phyloP scores from a whole-genome alignment of 805 yeast genomes.

The Saccharomycopsis javanensis region DNA sequence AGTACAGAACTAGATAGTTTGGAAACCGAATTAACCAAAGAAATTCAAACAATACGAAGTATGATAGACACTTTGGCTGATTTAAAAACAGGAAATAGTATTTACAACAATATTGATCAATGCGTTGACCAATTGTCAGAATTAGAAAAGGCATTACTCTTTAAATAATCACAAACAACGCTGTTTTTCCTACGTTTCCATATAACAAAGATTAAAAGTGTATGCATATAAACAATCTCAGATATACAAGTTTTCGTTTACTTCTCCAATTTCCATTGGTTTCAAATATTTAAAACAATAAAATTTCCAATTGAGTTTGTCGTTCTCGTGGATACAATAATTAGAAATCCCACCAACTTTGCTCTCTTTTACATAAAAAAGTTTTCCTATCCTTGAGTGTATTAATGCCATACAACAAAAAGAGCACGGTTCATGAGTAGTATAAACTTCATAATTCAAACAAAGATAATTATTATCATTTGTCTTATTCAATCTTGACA shows the following conservation, averaged over 20 bases:
- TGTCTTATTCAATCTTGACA: slow-evolving; percentile 1
- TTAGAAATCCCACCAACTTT: slow-evolving; percentile 50
- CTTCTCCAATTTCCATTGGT: neutral
- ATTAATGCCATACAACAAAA: slow-evolving; percentile 96
- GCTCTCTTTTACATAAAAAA: slow-evolving; percentile 49
- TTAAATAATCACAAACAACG: neutral
- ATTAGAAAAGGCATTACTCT: neutral
- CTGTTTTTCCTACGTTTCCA: no score
- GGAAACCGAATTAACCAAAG: neutral
- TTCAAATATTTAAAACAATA: slow-evolving; percentile 64
- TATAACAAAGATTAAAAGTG: no score
- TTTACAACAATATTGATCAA: neutral
- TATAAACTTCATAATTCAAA: slow-evolving; percentile 64
- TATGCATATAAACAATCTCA: neutral
- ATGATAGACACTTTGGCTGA: slow-evolving; percentile 4
- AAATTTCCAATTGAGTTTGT: slow-evolving; percentile 76
- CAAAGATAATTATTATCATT: slow-evolving; percentile 47
- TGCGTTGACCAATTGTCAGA: slow-evolving; percentile 1
- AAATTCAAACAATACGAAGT: neutral
- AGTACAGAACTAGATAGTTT: neutral
- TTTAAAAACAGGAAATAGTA: slow-evolving; percentile 5
- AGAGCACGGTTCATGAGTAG: slow-evolving; percentile 92
- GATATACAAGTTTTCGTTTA: neutral
- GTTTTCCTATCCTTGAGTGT: slow-evolving; percentile 72
- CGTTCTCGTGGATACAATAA: slow-evolving; percentile 66